Conservation (phyloP, 75 land plant species). For the Sequoia sempervirens region DNA sequence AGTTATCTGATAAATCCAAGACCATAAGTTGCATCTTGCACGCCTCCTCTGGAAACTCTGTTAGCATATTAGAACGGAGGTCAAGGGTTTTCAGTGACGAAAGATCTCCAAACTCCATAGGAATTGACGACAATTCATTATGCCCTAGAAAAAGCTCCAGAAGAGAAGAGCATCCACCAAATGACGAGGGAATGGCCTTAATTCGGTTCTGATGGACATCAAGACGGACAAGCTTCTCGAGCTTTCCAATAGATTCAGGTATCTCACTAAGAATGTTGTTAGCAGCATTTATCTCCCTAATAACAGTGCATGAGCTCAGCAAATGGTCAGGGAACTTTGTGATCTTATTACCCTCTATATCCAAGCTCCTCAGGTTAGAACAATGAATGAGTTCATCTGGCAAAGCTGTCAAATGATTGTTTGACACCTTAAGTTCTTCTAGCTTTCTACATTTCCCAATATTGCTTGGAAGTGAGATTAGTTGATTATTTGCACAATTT, state of each 20-base stretch:
- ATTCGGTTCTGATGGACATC: conserved; percentile 86
- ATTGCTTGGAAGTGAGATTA: conserved; percentile 58
- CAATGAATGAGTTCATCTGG: conserved; percentile 71
- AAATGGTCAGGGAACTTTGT: conserved; percentile 36
- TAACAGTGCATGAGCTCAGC: conserved; percentile 51
- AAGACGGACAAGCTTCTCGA: conserved; percentile 73
- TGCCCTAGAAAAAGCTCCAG: conserved; percentile 73
- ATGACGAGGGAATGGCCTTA: conserved; percentile 68
- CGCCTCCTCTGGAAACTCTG: conserved; percentile 65
- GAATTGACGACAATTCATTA: conserved; percentile 58
- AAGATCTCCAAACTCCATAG: conserved; percentile 60
- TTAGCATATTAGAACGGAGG: conserved; percentile 87
- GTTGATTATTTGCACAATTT: conserved; percentile 69
- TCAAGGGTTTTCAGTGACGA: conserved; percentile 66
- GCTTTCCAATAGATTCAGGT: conserved; percentile 69
- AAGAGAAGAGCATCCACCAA: conserved; percentile 64
- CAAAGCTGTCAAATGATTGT: conserved; percentile 53
- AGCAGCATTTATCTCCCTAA: conserved; percentile 85
- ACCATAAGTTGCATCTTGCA: conserved; percentile 71
- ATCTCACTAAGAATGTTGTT: conserved; percentile 49
- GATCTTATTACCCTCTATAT: conserved; percentile 86
- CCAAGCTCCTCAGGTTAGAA: conserved; percentile 49
- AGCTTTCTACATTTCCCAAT: conserved; percentile 63
- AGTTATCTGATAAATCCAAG: conserved; percentile 87
- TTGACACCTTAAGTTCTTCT: conserved; percentile 82